Evolutionary conservation across 495 filamentous ascomycete species (phyloP), one percentile per base, ranked within the genome.

Genomic region (Darksidea phi): DNA sequence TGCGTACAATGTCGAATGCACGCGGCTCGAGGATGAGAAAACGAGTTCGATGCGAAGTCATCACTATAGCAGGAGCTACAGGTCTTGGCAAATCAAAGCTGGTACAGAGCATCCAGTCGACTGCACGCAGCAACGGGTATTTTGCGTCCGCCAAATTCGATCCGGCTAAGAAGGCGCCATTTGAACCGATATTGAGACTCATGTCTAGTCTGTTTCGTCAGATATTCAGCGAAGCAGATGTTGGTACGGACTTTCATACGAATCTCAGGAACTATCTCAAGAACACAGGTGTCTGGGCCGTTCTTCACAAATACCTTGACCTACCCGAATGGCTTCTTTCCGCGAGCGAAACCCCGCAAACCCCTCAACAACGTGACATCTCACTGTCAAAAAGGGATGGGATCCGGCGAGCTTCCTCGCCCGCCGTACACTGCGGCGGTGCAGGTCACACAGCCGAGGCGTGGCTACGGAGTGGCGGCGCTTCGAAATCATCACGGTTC

Each of bases 201-300:
- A 76, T 95, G 59, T 88, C 88, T 6, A 91, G 88, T 38, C 76
- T 95, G 5, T 88, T 96, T 62, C 88, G 90, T 49, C 91, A 96
- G 66, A 91, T 95, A 7, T 95, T 93, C 76, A 92, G 90, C 0
- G 91, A 96, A 70, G 86, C 86, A 53, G 88, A 95, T 73, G 87
- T 92, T 1, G 85, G 85, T 1, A 95, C 88, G 0, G 80, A 87
- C 3, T 94, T 95, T 66, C 91, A 96, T 60, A 82, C 88, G 54
- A 79, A 78, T 48, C 73, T 96, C 17, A 85, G 89, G 56, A 77
- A 82, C 20, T 88, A 88, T 54, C 80, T 93, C 47, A 83, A 84
- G 17, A 84, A 88, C 3, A 53, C 54, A 5, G 61, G 61, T 6
- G 81, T 89, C 57, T 96, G 91, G 91, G 80, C 85, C 6, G 81